phyloP scores from a whole-genome alignment of 192 early-diverging fungal species.

The Linderina pennispora region DNA sequence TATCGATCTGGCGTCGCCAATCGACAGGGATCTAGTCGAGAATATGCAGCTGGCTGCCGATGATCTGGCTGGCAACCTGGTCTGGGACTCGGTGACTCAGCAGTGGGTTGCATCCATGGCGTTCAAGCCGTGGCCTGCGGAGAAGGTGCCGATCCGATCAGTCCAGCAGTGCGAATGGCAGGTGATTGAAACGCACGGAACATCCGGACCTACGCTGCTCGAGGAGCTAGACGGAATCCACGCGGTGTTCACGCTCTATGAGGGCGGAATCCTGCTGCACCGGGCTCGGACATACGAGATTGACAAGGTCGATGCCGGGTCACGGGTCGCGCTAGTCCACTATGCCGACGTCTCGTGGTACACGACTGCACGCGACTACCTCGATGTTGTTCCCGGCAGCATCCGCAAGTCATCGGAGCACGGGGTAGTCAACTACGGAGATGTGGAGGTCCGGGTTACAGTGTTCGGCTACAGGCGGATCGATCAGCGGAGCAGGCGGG shows the following conservation, averaged over 20 bases:
- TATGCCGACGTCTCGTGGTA: constrained; percentile 22
- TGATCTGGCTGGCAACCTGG: not conserved
- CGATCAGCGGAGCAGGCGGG: constrained; percentile 10
- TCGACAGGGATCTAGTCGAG: no score
- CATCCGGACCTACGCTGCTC: constrained; percentile 6
- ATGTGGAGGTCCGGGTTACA: constrained; percentile 3
- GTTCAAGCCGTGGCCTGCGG: constrained; percentile 32
- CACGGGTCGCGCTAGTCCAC: constrained; percentile 12
- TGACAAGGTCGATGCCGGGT: constrained; percentile 10
- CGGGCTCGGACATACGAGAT: constrained; percentile 23
- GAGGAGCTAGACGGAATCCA: constrained; percentile 33
- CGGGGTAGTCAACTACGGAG: constrained; percentile 3
- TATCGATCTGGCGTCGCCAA: not conserved
- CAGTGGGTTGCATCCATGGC: constrained; percentile 11
- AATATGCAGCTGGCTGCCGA: no score
- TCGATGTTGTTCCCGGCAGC: not conserved
- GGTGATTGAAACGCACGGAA: constrained; percentile 6
- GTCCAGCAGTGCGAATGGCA: constrained; percentile 6
- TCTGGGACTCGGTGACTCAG: constrained; percentile 6
- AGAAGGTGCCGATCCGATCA: constrained; percentile 23
- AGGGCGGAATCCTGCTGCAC: constrained; percentile 35
- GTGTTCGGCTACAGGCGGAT: constrained; percentile 36
- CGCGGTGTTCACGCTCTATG: constrained; percentile 30
- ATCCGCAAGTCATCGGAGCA: not conserved
- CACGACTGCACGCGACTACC: constrained; percentile 5